Conservation (phyloP, 176 grass and related monocot genomes). For the Bromus sterilis region DNA sequence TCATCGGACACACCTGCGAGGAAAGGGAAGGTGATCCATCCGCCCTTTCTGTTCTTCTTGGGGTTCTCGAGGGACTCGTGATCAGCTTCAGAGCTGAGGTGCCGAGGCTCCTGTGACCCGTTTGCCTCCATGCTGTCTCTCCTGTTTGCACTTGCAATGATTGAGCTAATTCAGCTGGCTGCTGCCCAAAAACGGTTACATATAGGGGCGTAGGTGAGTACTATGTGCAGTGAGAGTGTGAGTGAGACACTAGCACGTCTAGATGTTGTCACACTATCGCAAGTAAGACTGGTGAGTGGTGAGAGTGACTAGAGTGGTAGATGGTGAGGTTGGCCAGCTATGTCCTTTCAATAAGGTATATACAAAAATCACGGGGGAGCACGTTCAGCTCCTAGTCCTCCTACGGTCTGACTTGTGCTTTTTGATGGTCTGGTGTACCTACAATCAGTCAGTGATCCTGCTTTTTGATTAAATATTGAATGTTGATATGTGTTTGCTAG, state of each 20-base stretch:
- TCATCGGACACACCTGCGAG: constrained; percentile 35
- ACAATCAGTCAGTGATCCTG: not conserved
- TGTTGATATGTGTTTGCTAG: no score
- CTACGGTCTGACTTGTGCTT: not conserved
- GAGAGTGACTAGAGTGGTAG: no score
- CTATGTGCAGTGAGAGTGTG: no score
- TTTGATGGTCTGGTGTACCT: not conserved
- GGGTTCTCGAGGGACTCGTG: constrained; percentile 38
- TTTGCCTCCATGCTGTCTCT: constrained; percentile 10
- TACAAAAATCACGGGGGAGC: not conserved
- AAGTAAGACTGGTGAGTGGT: no score
- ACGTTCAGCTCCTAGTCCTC: not conserved
- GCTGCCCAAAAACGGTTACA: no score
- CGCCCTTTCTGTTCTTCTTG: constrained; percentile 20
- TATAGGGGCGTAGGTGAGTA: no score
- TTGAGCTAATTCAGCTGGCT: no score
- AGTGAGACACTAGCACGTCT: no score
- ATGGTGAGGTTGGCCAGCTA: no score
- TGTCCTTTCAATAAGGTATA: not conserved
- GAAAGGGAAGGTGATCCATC: constrained; percentile 83
- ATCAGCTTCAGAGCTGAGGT: not conserved
- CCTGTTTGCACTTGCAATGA: not conserved
- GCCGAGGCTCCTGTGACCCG: not conserved
- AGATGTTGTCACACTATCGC: no score
- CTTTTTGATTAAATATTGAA: no score